phyloP scores from a whole-genome alignment of 2,329 filamentous ascomycete species.

The Colletotrichum paranaense region DNA sequence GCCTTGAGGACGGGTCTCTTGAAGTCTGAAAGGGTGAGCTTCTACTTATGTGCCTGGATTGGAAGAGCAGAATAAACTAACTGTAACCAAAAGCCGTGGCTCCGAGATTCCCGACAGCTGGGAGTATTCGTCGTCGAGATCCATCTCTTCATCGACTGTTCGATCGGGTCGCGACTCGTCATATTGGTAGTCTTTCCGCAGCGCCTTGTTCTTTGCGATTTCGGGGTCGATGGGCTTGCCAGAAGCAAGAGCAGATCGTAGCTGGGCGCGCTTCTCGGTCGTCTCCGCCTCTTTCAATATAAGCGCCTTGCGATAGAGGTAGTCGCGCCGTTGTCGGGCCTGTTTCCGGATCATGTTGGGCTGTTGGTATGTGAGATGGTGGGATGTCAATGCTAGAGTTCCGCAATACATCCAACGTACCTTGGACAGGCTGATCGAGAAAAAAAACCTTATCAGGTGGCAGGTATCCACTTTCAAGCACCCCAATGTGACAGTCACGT shows the following conservation, averaged over 20 bases:
- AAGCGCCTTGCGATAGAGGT: constrained; percentile 90
- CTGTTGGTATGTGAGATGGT: not conserved
- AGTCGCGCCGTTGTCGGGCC: constrained; percentile 55
- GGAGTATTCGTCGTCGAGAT: constrained; percentile 90
- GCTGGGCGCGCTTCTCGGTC: constrained; percentile 87
- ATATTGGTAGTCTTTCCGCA: constrained; percentile 92
- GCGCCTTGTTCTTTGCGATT: constrained; percentile 85
- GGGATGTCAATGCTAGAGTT: not conserved
- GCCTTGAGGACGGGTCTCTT: constrained; percentile 84
- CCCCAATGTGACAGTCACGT: not conserved
- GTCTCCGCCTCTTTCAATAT: constrained; percentile 92
- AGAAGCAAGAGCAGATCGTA: constrained; percentile 87
- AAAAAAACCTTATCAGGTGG: constrained; percentile 4
- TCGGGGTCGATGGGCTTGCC: constrained; percentile 86
- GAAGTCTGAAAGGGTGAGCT: constrained; percentile 69
- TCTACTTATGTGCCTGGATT: too few relatives aligned
- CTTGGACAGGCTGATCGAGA: not conserved
- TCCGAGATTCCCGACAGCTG: constrained; percentile 92
- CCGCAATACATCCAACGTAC: not conserved
- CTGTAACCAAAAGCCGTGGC: constrained; percentile 54
- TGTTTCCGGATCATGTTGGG: constrained; percentile 47
- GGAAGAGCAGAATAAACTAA: too few relatives aligned
- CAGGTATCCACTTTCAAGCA: not conserved
- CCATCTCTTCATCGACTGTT: constrained; percentile 74
- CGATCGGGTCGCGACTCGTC: constrained; percentile 84